Base-by-base conservation (phyloP, 2,329 filamentous ascomycete species). In the Aspergillus ochraceus region DNA sequence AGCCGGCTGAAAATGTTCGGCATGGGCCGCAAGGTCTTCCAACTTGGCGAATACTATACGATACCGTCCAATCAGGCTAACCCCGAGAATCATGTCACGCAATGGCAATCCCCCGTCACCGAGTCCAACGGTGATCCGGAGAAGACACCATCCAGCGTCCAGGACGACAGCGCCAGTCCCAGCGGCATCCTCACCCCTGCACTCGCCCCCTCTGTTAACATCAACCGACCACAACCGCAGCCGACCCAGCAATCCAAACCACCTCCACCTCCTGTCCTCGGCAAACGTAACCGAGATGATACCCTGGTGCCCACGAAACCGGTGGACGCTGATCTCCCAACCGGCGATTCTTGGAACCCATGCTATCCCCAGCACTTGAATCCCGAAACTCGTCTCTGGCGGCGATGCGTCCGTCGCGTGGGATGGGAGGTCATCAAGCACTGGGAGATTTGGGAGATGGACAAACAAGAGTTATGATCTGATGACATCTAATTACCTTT, bases 391-490 rank as follows among this genome's bases (percentile, higher is more conserved):
- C 65, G 70, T 17, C 56, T 71, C 10, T 74, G 72, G 64, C 69
- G 70, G 56, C 71, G 78, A 19, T 66, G 64, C 11, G 65, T 78
- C 24, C 70, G 70, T 8, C 71, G 74, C 22, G 74, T 77, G 8
- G 70, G 71, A 6, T 78, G 76, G 74, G 75, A 79, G 5, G 73
- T 76, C 5, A 63, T 80, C 14, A 71, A 75, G 55, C 61, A 77
- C 47, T 79, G 77, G 72, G 78, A 79, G 58, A 76, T 80, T 19
- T 80, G 77, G 77, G 73, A 70, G 8, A 65, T 79, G 61, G 78
- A 80, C 64, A 66, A 72, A 6, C 72, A 76, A 65, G 77, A 79
- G 52, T 66, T 74, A 56, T 75, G 42, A 65, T 47, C 4, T 46
- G 12, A 55, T 55, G 53, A 30, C 29, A 22, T 29, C 14, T 47